Evolutionary conservation across 1,139 yeast species (phyloP).

Genomic region (Hansenula lynferdii): DNA sequence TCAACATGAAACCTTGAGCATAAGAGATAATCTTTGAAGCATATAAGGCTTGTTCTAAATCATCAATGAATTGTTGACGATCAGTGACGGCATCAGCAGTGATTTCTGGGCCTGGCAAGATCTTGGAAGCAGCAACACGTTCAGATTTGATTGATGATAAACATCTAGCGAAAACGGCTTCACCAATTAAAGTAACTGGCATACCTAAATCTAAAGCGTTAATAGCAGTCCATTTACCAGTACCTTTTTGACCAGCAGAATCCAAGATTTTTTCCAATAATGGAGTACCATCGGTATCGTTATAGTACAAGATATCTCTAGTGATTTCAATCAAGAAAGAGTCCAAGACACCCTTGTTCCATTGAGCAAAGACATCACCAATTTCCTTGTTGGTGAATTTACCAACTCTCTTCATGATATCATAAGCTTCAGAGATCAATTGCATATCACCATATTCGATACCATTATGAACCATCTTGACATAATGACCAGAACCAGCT

Average conservation of each 20-base stretch:
- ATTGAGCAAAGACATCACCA: slow-evolving; percentile 83
- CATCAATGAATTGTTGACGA: slow-evolving; percentile 80
- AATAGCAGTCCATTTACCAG: slow-evolving; percentile 99
- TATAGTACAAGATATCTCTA: slow-evolving; percentile 85
- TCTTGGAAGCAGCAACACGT: slow-evolving; percentile 79
- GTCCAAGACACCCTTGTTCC: slow-evolving; percentile 98
- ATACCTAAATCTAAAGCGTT: slow-evolving; percentile 96
- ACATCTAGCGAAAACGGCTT: slow-evolving; percentile 97
- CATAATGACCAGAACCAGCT: slow-evolving; percentile 98
- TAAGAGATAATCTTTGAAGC: slow-evolving; percentile 98
- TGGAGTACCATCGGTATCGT: slow-evolving; percentile 84
- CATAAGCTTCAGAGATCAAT: slow-evolving; percentile 97
- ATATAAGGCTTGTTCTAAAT: slow-evolving; percentile 96
- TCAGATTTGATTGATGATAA: slow-evolving; percentile 88
- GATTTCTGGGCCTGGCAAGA: slow-evolving; percentile 73
- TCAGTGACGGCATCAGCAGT: slow-evolving; percentile 60
- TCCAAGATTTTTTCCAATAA: slow-evolving; percentile 95
- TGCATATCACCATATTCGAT: slow-evolving; percentile 99
- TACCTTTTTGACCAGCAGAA: slow-evolving; percentile 99
- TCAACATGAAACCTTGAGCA: slow-evolving; percentile 99
- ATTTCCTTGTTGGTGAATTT: slow-evolving; percentile 88
- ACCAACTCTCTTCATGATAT: slow-evolving; percentile 91
- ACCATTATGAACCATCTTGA: slow-evolving; percentile 99
- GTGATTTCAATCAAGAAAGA: slow-evolving; percentile 97
- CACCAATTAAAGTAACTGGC: slow-evolving; percentile 98